phyloP scores from a whole-genome alignment of 768 basidiomycete genomes.

The Trametes coccinea region DNA sequence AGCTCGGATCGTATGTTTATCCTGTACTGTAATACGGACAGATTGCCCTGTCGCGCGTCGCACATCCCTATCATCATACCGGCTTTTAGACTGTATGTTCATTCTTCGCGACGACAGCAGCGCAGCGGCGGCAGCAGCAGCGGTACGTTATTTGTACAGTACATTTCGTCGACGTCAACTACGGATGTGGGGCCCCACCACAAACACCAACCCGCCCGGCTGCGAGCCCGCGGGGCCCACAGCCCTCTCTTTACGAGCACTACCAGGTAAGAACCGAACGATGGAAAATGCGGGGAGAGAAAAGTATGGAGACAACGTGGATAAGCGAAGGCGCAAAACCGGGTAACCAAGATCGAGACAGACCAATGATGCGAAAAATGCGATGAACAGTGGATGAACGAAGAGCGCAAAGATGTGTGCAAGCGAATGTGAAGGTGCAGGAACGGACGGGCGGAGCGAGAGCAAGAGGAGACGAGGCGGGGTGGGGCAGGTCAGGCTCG shows the following conservation, averaged over 20 bases:
- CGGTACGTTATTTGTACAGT: conserved; percentile 6
- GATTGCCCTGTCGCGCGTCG: no score
- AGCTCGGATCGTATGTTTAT: not conserved
- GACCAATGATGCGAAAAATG: not conserved
- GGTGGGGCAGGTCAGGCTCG: not conserved
- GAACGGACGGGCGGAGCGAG: not conserved
- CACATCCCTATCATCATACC: no score
- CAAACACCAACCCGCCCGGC: not conserved
- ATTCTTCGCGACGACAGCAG: not conserved
- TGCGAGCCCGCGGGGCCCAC: not conserved
- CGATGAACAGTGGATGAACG: not conserved
- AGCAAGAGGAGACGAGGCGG: not conserved
- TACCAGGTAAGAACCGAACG: not conserved
- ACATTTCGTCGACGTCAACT: conserved; percentile 8
- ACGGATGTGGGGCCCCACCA: not conserved
- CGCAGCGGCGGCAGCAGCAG: conserved; percentile 5
- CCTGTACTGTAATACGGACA: no score
- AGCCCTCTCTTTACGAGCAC: not conserved
- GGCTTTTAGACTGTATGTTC: not conserved
- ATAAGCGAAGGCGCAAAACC: not conserved
- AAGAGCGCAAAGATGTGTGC: not conserved
- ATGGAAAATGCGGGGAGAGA: not conserved
- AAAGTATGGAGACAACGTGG: not conserved
- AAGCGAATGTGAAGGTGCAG: conserved; percentile 13
- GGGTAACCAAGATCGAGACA: not conserved